phyloP scores from a whole-genome alignment of 768 basidiomycete genomes.

The Phlebiopsis flavidoalba region DNA sequence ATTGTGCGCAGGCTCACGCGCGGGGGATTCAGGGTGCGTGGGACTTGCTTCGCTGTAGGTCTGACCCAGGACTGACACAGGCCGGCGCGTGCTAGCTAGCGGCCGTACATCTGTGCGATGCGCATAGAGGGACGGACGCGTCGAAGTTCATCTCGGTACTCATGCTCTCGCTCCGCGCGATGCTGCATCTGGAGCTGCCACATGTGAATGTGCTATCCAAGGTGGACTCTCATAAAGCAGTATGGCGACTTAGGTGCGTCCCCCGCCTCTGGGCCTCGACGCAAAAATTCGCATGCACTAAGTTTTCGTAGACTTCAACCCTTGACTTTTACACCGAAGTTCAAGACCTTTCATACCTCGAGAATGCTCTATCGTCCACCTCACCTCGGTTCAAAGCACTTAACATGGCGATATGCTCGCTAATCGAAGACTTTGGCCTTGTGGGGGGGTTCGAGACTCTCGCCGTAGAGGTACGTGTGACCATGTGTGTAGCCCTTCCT shows the following conservation, averaged over 20 bases:
- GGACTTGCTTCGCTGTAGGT: not conserved
- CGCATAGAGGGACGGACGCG: slow-evolving; percentile 95
- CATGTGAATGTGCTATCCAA: slow-evolving; percentile 97
- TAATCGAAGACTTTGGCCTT: slow-evolving; percentile 91
- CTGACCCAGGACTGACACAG: not conserved
- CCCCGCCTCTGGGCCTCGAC: not conserved
- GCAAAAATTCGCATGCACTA: slow-evolving; percentile 1
- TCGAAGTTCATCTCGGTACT: slow-evolving; percentile 92
- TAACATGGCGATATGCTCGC: slow-evolving; percentile 85
- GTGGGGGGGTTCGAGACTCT: slow-evolving; percentile 97
- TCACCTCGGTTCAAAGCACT: slow-evolving; percentile 70
- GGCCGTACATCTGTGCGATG: slow-evolving; percentile 93
- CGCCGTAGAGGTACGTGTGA: slow-evolving; percentile 75
- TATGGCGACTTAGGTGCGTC: slow-evolving; percentile 86
- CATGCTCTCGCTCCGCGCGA: slow-evolving; percentile 87
- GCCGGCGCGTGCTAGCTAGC: slow-evolving; percentile 59
- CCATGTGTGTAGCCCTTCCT: too few species aligned
- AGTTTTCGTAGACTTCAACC: slow-evolving; percentile 73
- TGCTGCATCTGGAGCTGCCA: slow-evolving; percentile 98
- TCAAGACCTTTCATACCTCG: slow-evolving; percentile 87
- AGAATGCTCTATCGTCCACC: slow-evolving; percentile 60
- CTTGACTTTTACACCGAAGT: slow-evolving; percentile 98
- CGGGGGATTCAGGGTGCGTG: slow-evolving; percentile 77
- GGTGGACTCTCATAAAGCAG: slow-evolving; percentile 81
- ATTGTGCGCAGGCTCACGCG: slow-evolving; percentile 72